These are phyloP conservation scores for Castanea mollissima DNA, from an alignment of 306 rosid species.

Conservation along the genomic window DNA sequence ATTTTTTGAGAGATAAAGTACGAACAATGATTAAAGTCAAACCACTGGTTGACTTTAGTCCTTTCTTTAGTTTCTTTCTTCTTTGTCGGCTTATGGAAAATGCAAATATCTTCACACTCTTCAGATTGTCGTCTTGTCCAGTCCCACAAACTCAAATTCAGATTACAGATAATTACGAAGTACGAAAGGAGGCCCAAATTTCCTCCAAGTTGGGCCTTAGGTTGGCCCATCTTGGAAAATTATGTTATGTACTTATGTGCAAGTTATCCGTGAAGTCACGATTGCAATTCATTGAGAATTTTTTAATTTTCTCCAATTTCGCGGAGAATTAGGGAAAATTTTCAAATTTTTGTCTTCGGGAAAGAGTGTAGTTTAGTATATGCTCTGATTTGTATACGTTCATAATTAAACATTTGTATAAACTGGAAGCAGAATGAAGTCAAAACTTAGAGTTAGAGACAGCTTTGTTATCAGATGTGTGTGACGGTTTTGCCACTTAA, in stretches of 20 bases:
- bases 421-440: accelerated
- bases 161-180: not conserved
- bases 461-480: too few relatives aligned
- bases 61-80: not conserved
- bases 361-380: too few relatives aligned
- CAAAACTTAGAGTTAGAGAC: too few relatives aligned
- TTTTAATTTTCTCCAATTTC: too few relatives aligned
- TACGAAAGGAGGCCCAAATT: not conserved
- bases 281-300: too few relatives aligned
- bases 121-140: not conserved
- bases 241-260: too few relatives aligned
- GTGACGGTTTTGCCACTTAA: too few relatives aligned
- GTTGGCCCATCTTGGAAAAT: not conserved
- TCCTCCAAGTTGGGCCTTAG: not conserved
- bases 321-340: too few relatives aligned
- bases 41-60: conserved; percentile 4
- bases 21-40: conserved; percentile 9
- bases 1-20: not conserved
- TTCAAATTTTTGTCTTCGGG: too few relatives aligned
- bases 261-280: too few relatives aligned
- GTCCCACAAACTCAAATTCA: not conserved
- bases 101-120: not conserved
- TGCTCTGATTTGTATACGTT: too few relatives aligned
- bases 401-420: too few relatives aligned
- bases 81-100: conserved; percentile 10